Evolutionary conservation across 768 basidiomycete genomes (phyloP).

Genomic region (Russula lepida): DNA sequence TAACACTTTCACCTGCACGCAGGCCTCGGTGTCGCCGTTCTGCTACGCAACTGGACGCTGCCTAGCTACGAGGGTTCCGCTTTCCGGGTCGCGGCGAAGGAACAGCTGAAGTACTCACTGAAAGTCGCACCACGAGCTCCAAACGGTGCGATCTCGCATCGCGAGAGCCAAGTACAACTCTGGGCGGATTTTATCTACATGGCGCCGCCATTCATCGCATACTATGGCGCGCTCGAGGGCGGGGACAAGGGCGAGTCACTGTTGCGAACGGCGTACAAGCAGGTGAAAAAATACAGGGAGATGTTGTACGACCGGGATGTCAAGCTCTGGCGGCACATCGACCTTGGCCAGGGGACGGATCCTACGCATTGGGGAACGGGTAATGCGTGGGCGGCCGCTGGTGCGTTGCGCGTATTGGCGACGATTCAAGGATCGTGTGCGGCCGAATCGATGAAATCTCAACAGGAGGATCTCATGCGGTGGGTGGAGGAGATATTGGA

Average conservation of each 20-base stretch:
- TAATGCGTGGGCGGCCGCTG: conserved; percentile 67
- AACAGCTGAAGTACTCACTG: conserved; percentile 45
- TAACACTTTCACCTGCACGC: not conserved
- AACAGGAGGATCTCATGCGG: conserved; percentile 37
- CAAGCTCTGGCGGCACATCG: conserved; percentile 51
- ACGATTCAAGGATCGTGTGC: conserved; percentile 41
- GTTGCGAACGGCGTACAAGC: conserved; percentile 45
- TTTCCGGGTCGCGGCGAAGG: conserved; percentile 35
- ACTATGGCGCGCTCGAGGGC: conserved; percentile 43
- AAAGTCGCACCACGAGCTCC: conserved; percentile 35
- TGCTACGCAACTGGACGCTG: conserved; percentile 47
- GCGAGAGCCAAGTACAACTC: conserved; percentile 44
- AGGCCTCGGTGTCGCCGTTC: conserved; percentile 47
- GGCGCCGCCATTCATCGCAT: conserved; percentile 61
- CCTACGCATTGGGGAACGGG: conserved; percentile 52
- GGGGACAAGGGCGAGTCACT: conserved; percentile 30
- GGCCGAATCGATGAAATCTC: conserved; percentile 29
- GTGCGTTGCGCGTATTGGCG: conserved; percentile 51
- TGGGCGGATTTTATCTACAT: conserved; percentile 56
- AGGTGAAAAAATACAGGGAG: conserved; percentile 47
- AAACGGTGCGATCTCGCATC: conserved; percentile 54
- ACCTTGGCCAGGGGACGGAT: conserved; percentile 39
- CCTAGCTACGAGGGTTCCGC: conserved; percentile 25
- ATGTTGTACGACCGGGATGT: conserved; percentile 36
- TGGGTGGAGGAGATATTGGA: conserved; percentile 48